Evolutionary conservation across 1,284 basidiomycete species (phyloP).

Genomic region (Moesziomyces parantarcticus): DNA sequence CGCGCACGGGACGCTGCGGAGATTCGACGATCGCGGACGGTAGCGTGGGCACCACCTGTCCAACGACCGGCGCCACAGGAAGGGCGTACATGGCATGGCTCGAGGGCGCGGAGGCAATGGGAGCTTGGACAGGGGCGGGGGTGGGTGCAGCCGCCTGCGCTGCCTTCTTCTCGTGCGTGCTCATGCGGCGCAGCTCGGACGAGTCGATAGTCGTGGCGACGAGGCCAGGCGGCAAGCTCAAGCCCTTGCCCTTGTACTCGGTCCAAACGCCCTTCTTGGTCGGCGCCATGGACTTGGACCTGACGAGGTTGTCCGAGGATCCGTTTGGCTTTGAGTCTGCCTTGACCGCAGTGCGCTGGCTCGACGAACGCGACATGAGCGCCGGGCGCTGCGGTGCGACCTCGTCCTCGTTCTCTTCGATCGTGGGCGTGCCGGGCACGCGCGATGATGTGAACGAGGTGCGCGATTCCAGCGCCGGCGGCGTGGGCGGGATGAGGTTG

Average conservation of each 20-base stretch:
- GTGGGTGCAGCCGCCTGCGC: conserved; percentile 8
- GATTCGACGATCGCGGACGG: conserved; percentile 23
- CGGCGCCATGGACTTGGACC: conserved; percentile 37
- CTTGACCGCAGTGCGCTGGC: conserved; percentile 35
- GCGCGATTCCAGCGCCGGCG: conserved; percentile 51
- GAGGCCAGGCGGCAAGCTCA: conserved; percentile 54
- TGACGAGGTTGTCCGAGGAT: conserved; percentile 12
- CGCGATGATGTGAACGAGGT: conserved; percentile 38
- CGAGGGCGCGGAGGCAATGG: too few relatives aligned
- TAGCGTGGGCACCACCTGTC: conserved; percentile 15
- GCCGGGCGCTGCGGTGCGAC: conserved; percentile 22
- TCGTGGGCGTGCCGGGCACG: conserved; percentile 35
- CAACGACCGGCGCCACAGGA: conserved; percentile 10
- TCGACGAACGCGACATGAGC: conserved; percentile 44
- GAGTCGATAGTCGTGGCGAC: conserved; percentile 55
- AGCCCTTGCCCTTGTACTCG: conserved; percentile 55
- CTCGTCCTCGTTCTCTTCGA: conserved; percentile 28
- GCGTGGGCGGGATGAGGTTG: conserved; percentile 62
- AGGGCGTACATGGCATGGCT: conserved; percentile 1
- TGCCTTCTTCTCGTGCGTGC: conserved; percentile 24
- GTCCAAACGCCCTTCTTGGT: conserved; percentile 39
- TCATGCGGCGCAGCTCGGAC: conserved; percentile 34
- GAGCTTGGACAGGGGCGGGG: background rate
- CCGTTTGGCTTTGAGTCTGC: conserved; percentile 11
- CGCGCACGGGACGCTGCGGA: conserved; percentile 16